Base-by-base conservation (phyloP, 2,329 filamentous ascomycete genomes). In the Microascus cirrosus region DNA sequence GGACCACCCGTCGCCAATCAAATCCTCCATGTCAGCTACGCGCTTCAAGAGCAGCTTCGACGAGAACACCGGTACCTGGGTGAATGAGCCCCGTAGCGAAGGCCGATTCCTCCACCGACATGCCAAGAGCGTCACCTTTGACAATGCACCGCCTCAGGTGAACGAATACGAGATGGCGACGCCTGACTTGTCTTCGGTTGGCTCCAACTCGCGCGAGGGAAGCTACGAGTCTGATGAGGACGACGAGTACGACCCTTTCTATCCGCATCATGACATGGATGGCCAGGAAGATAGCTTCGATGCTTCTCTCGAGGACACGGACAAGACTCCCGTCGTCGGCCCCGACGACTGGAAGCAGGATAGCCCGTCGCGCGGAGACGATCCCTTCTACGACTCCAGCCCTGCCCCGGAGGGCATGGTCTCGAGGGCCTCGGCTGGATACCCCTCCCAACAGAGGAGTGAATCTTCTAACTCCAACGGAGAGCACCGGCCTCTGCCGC, bases 81-180 rank as follows among this genome's bases (percentile, higher is more conserved):
- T 86, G 20, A 82, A 84, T 4, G 85, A 89, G 50, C 80, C 81
- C 20, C 77, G 79, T 2, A 74, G 79, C 48, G 76, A 80, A 42
- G 81, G 86, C 50, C 84, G 83, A 62, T 80, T 79, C 13, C 78
- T 91, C 50, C 87, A 90, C 68, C 87, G 91, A 57, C 89, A 96
- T 72, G 86, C 90, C 54, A 99, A 99, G 78, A 96, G 92, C 66
- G 94, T 99, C 59, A 99, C 93, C 0, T 99, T 99, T 69, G 91
- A 97, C 72, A 88, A 87, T 42, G 91, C 90, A 1, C 93, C 93
- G 24, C 94, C 94, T 25, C 89, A 95, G 68, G 82, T 99, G 66
- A 96, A 97, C 68, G 94, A 99, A 73, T 99, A 97, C 70, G 94
- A 97, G 73, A 92, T 96, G 88, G 89, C 90, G 36, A 99, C 94